These are phyloP conservation scores for Hanseniaspora jakobsenii DNA, from an alignment of 805 yeast genomes.

Conservation along the genomic window DNA sequence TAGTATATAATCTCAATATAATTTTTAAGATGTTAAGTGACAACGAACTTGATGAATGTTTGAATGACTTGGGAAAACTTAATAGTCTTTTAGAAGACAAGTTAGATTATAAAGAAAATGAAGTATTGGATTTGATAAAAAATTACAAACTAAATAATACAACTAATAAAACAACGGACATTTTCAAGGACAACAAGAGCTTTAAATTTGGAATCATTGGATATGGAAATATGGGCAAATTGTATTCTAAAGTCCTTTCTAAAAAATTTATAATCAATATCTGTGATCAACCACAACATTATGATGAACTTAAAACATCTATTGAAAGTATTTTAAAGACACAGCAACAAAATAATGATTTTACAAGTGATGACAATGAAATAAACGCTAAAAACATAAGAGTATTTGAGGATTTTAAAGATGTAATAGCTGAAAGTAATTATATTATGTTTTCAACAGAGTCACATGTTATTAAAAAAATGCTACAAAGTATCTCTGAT, in stretches of 20 bases:
- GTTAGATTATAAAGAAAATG: not conserved
- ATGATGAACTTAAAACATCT: slow-evolving; percentile 22
- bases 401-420: not conserved
- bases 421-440: slow-evolving; percentile 39
- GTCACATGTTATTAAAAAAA: slow-evolving; percentile 66
- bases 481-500: slow-evolving; percentile 30
- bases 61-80: not conserved
- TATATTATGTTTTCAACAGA: slow-evolving; percentile 85
- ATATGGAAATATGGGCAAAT: slow-evolving; percentile 89
- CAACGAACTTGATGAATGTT: not conserved
- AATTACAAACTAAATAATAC: not conserved
- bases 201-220: slow-evolving; percentile 80
- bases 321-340: not conserved
- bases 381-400: not conserved
- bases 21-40: not conserved
- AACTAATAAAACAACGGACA: not conserved
- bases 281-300: slow-evolving; percentile 67
- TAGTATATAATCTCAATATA: too few species aligned
- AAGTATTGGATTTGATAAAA: not conserved
- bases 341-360: too few species aligned
- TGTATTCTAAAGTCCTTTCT: slow-evolving; percentile 69
- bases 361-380: too few species aligned
- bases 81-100: too few species aligned
- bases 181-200: slow-evolving; percentile 30
- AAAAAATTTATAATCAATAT: slow-evolving; percentile 78